Base-by-base conservation (phyloP, 108 stramenopile species). In the Mayamaea pseudoterrestris region DNA sequence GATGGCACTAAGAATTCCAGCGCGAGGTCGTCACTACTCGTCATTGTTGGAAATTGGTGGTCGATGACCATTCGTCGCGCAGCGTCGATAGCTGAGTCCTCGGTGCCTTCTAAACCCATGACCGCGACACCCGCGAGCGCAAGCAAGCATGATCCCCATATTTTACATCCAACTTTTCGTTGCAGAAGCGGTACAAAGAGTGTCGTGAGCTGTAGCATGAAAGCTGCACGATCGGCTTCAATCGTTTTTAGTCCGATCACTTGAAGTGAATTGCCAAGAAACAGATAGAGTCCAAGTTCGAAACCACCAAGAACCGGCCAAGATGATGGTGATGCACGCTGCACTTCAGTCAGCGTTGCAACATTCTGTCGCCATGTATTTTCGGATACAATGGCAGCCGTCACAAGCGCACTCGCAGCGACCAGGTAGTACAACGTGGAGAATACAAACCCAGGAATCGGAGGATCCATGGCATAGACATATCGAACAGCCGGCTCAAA, bases 201-300 rank as follows among this genome's bases (percentile, higher is more conserved):
- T 1, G 85, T 88, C 24, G 85, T 86, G 8, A 86, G 62, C 50
- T 91, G 83, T 13, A 91, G 69, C 35, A 91, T 60, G 57, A 91
- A 86, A 13, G 80, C 85, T 7, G 81, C 83, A 32, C 76, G 63
- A 48, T 80, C 83, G 7, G 89, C 78, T 18, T 76, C 70, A 27
- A 83, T 67, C 21, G 78, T 81, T 50, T 80, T 61, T 34, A 90
- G 53, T 12, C 83, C 89, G 13, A 82, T 35, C 0, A 90, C 80
- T 58, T 90, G 89, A 17, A 83, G 34, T 5, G 58, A 55, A 63
- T 90, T 90, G 7, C 78, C 89, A 5, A 83, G 22, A 65, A 85
- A 90, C 7, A 90, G 63, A 55, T 90, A 90, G 1, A 61, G 45
- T 16, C 83, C 83, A 52, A 90, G 55, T 48, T 90, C 89, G 30